These are phyloP conservation scores for Populus euphratica DNA, from an alignment of 345 rosid genomes.

Conservation along the genomic window DNA sequence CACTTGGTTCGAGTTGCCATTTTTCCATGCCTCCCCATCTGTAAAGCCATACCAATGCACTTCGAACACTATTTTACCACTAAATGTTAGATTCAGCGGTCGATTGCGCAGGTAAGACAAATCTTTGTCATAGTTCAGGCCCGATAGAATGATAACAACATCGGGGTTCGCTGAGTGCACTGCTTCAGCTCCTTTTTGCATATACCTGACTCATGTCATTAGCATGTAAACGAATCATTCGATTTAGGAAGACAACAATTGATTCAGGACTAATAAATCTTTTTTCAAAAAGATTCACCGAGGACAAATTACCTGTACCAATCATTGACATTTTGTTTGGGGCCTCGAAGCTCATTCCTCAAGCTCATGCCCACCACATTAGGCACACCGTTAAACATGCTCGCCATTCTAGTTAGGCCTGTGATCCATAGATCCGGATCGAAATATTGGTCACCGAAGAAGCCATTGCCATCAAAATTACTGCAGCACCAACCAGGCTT, in stretches of 20 bases:
- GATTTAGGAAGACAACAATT: not conserved
- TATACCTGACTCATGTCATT: constrained; percentile 42
- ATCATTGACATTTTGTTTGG: constrained; percentile 64
- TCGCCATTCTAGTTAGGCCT: constrained; percentile 68
- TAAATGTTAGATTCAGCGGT: constrained; percentile 50
- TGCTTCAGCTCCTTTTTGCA: constrained; percentile 87
- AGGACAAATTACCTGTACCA: constrained; percentile 72
- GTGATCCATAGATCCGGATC: constrained; percentile 67
- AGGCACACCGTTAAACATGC: constrained; percentile 50
- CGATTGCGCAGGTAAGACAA: constrained; percentile 52
- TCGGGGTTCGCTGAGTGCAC: constrained; percentile 84
- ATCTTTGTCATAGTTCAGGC: constrained; percentile 69
- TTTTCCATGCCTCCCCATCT: constrained; percentile 66
- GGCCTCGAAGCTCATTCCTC: constrained; percentile 92
- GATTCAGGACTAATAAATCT: not conserved
- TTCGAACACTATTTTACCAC: constrained; percentile 70
- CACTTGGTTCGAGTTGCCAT: constrained; percentile 64
- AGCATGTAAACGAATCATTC: not conserved
- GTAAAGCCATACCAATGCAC: constrained; percentile 76
- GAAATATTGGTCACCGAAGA: constrained; percentile 82
- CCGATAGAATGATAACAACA: constrained; percentile 82
- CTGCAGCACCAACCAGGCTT: constrained; percentile 95
- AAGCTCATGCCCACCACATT: constrained; percentile 89
- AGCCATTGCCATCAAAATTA: constrained; percentile 76
- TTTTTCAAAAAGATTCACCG: not conserved